Evolutionary conservation across 2,329 filamentous ascomycete genomes (phyloP).

Genomic region (Knufia petricola): DNA sequence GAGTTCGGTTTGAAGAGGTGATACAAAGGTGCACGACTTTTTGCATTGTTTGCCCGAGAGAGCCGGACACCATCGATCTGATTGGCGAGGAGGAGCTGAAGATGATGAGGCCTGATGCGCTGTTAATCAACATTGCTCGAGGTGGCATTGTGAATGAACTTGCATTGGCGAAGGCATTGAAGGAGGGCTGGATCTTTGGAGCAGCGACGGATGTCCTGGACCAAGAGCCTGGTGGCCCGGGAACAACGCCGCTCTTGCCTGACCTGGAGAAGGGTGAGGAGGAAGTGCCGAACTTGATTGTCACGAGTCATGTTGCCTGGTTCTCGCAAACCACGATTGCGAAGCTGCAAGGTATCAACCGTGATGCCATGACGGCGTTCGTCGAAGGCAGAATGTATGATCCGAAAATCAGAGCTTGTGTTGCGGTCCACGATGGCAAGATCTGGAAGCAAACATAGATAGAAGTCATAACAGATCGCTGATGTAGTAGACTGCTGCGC

Average conservation of each 20-base stretch:
- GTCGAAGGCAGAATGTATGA: constrained; percentile 8
- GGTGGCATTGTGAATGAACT: constrained; percentile 44
- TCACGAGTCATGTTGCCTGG: constrained; percentile 47
- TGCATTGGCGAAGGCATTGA: constrained; percentile 38
- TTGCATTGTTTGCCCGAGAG: constrained; percentile 27
- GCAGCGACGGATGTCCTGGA: constrained; percentile 44
- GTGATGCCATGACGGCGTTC: constrained; percentile 1
- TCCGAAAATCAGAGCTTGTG: constrained; percentile 1
- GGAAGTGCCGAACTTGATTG: constrained; percentile 40
- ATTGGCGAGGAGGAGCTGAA: constrained; percentile 33
- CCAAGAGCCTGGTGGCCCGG: constrained; percentile 38
- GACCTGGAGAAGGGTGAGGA: constrained; percentile 28
- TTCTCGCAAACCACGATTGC: constrained; percentile 38
- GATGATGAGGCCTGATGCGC: constrained; percentile 35
- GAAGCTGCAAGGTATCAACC: constrained; percentile 28
- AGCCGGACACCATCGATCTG: constrained; percentile 27
- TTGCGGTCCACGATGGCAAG: constrained; percentile 8
- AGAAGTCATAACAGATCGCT: background rate
- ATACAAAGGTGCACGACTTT: constrained; percentile 26
- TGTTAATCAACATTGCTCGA: constrained; percentile 42
- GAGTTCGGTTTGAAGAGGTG: constrained; percentile 25
- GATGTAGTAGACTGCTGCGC: background rate
- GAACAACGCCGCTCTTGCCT: constrained; percentile 35
- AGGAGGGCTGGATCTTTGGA: constrained; percentile 36
- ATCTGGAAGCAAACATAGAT: constrained; percentile 4